These are phyloP conservation scores for Dianthus caryophyllus DNA, from an alignment of 148 eudicot genomes.

Conservation along the genomic window DNA sequence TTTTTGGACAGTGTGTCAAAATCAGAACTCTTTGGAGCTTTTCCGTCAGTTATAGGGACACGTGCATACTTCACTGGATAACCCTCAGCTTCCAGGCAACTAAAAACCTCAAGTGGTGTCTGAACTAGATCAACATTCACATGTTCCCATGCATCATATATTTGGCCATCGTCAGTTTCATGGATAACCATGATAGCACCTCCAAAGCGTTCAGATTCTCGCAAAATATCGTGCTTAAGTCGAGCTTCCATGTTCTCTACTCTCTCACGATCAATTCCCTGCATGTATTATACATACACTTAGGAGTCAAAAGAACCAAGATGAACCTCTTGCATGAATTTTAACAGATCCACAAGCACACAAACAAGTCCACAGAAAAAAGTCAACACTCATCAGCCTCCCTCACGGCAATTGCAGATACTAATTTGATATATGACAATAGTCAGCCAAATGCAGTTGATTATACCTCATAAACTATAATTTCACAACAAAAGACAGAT, in stretches of 20 bases:
- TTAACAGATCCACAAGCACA: neutral
- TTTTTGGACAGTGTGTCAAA: constrained; percentile 71
- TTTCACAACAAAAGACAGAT: neutral
- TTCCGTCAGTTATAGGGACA: constrained; percentile 98
- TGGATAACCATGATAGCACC: constrained; percentile 97
- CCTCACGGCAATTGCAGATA: neutral
- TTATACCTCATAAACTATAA: neutral
- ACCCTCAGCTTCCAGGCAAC: constrained; percentile 63
- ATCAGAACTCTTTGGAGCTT: constrained; percentile 97
- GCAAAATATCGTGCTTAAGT: constrained; percentile 76
- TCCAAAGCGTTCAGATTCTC: constrained; percentile 69
- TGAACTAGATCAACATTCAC: constrained; percentile 59
- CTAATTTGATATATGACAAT: neutral
- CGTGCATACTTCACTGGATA: constrained; percentile 88
- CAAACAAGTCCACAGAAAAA: neutral
- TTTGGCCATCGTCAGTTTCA: constrained; percentile 80
- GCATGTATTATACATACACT: neutral
- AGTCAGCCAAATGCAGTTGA: constrained; percentile 1
- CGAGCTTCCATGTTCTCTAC: constrained; percentile 95
- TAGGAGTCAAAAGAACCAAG: constrained; percentile 3
- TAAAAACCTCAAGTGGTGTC: constrained; percentile 87
- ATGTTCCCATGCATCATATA: constrained; percentile 89
- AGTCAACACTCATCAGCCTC: neutral
- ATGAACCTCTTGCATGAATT: neutral
- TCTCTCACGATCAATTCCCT: constrained; percentile 94